phyloP scores from a whole-genome alignment of 73 alveolate genomes.

The Blepharisma stoltei region DNA sequence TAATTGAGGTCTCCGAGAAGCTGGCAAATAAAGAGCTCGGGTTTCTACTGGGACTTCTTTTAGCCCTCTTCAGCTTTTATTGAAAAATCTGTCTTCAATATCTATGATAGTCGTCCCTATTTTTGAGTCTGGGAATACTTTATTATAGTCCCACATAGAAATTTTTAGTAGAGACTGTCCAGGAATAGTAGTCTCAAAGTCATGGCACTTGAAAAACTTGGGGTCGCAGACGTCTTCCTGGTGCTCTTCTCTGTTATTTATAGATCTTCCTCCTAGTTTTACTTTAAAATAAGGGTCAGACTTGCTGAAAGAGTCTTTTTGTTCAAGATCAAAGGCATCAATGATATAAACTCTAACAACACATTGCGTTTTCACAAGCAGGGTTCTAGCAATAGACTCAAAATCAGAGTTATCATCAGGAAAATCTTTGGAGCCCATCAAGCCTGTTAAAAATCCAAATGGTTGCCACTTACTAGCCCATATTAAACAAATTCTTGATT shows the following conservation, averaged over 20 bases:
- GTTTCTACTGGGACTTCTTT: slow-evolving; percentile 67
- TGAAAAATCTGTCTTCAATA: slow-evolving; percentile 76
- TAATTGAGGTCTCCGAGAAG: slow-evolving; percentile 1
- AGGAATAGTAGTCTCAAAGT: slow-evolving; percentile 47
- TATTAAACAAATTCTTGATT: no score
- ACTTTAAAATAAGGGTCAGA: slow-evolving; percentile 30
- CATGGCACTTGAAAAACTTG: neutral
- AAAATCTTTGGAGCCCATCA: no score
- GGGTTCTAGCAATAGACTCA: neutral
- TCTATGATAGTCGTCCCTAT: slow-evolving; percentile 74
- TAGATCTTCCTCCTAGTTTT: slow-evolving; percentile 4
- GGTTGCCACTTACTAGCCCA: no score
- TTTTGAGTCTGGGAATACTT: slow-evolving; percentile 61
- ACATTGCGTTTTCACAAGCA: neutral
- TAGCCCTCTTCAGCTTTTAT: slow-evolving; percentile 58
- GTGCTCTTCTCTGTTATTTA: neutral
- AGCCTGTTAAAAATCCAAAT: no score
- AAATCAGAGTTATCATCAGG: neutral
- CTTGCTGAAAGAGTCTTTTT: neutral
- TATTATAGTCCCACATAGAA: slow-evolving; percentile 65
- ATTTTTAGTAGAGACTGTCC: slow-evolving; percentile 59
- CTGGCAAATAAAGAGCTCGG: slow-evolving; percentile 36
- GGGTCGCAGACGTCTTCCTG: slow-evolving; percentile 30
- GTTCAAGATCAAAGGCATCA: slow-evolving; percentile 18
- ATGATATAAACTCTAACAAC: slow-evolving; percentile 27